A percentile compares a stretch with the other conserved stretches of the same genome.
These are phyloP conservation scores for Persicaria tinctoria DNA, from an alignment of 148 eudicot species.

Conservation along the genomic window DNA sequence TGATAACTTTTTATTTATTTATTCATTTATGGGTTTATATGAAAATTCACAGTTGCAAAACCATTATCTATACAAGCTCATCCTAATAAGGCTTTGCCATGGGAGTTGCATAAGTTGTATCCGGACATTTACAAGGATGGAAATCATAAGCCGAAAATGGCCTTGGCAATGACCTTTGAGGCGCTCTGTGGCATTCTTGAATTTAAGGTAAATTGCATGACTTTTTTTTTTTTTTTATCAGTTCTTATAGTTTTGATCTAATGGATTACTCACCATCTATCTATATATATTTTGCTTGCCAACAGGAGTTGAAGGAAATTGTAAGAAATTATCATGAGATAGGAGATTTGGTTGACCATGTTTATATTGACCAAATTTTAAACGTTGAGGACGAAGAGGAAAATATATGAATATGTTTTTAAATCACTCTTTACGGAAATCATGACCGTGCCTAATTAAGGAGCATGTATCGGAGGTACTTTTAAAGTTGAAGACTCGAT, in stretches of 20 bases:
- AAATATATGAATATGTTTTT: not conserved
- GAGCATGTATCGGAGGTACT: not conserved
- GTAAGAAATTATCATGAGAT: not conserved
- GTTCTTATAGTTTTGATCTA: too few species aligned
- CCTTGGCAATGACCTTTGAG: slow-evolving; percentile 52
- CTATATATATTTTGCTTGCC: too few species aligned
- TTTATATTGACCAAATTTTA: not conserved
- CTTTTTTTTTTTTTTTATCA: too few species aligned
- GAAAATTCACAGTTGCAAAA: slow-evolving; percentile 21
- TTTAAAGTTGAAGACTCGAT: not conserved
- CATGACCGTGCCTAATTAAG: not conserved
- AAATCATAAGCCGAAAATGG: slow-evolving; percentile 63
- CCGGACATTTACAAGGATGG: slow-evolving; percentile 42
- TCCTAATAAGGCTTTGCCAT: slow-evolving; percentile 43
- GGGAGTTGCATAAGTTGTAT: slow-evolving; percentile 28
- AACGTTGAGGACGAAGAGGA: not conserved
- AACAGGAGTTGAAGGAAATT: not conserved
- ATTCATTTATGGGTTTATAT: too few species aligned
- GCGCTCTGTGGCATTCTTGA: slow-evolving; percentile 49
- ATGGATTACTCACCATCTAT: not conserved
- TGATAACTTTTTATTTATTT: too few species aligned
- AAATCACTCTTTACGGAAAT: not conserved
- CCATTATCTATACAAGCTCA: slow-evolving; percentile 59
- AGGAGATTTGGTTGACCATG: not conserved
- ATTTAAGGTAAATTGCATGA: slow-evolving; percentile 26